Conservation (phyloP, 2,329 filamentous ascomycete species). For the Cytospora paraplurivora region DNA sequence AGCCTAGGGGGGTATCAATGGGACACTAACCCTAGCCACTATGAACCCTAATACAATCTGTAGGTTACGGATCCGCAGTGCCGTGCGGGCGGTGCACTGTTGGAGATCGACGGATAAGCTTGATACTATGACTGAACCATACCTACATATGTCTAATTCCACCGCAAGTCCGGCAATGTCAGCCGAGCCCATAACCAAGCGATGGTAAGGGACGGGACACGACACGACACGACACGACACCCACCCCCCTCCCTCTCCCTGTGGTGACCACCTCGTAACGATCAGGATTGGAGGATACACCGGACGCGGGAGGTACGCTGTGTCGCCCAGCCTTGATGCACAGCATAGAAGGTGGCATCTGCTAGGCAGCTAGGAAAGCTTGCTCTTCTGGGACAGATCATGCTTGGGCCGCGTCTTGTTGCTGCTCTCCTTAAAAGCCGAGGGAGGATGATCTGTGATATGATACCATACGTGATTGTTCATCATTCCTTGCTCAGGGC, state of each 20-base stretch:
- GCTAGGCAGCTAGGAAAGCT: constrained; percentile 24
- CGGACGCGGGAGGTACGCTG: background rate
- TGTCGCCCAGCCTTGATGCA: background rate
- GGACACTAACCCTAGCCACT: too few species aligned
- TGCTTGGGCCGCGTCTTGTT: constrained; percentile 1
- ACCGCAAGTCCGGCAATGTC: constrained; percentile 12
- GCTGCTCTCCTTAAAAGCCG: background rate
- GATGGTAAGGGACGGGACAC: too few species aligned
- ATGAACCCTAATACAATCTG: too few species aligned
- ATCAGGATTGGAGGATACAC: background rate
- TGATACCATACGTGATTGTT: background rate
- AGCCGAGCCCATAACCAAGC: background rate
- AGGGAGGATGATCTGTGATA: background rate
- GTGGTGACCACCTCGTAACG: background rate
- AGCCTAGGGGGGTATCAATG: too few species aligned
- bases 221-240: background rate
- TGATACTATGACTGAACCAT: constrained; percentile 15
- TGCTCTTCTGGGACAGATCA: constrained; percentile 1
- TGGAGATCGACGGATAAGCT: constrained; percentile 9
- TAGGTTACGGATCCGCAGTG: too few species aligned
- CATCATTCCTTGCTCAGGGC: background rate
- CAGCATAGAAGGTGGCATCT: constrained; percentile 17
- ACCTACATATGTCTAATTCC: background rate
- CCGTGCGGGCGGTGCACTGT: background rate
- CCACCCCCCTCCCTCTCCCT: background rate